phyloP scores from a whole-genome alignment of 768 basidiomycete species.

The Psilocybe sp. region DNA sequence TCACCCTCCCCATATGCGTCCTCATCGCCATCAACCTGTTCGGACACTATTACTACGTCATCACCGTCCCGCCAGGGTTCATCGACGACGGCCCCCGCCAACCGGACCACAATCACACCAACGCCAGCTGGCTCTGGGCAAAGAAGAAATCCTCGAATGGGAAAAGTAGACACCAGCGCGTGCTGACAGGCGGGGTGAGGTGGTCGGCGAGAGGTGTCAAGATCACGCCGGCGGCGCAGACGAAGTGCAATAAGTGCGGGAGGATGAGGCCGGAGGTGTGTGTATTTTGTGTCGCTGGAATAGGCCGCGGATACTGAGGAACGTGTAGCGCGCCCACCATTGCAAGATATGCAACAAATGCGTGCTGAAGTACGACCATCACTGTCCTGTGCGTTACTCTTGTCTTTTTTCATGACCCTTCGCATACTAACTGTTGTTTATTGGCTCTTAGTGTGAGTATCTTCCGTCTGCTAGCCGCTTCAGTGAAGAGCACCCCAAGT shows the following conservation, averaged over 20 bases:
- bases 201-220: constrained; percentile 46
- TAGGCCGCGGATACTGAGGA: neutral
- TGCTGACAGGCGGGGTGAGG: constrained; percentile 40
- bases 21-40: constrained; percentile 76
- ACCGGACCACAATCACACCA: constrained; percentile 17
- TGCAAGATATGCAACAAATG: constrained; percentile 90
- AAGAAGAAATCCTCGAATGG: constrained; percentile 24
- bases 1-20: constrained; percentile 67
- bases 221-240: constrained; percentile 52
- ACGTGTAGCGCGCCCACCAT: constrained; percentile 80
- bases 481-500: no score
- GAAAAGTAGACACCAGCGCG: constrained; percentile 13
- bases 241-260: constrained; percentile 69
- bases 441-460: constrained; percentile 25
- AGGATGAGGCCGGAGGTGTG: constrained; percentile 76
- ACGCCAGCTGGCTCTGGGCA: constrained; percentile 56
- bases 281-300: neutral
- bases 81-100: constrained; percentile 54
- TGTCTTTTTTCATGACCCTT: neutral
- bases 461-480: neutral
- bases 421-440: neutral
- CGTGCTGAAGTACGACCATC: constrained; percentile 88
- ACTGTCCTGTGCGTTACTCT: constrained; percentile 74
- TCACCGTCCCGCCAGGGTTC: constrained; percentile 79
- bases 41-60: constrained; percentile 83